Percentiles rank a stretch among this genome's conserved stretches.
phyloP scores from a whole-genome alignment of 2,329 filamentous ascomycete genomes.

The Moelleriella libera region DNA sequence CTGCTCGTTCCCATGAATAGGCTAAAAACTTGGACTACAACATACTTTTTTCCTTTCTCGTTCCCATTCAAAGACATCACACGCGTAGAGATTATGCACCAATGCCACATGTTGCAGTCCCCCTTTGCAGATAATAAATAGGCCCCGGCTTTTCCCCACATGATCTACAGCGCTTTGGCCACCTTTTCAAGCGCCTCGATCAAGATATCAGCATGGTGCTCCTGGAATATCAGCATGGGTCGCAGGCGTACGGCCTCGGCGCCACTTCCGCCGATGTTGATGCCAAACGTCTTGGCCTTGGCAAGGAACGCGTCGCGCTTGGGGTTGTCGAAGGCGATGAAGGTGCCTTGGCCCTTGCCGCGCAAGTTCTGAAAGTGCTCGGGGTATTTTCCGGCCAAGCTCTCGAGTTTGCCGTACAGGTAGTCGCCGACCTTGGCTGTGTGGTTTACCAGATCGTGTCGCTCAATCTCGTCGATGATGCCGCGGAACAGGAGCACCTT shows the following conservation, averaged over 20 bases:
- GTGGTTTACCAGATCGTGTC: slow-evolving; percentile 62
- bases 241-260: slow-evolving; percentile 61
- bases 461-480: slow-evolving; percentile 70
- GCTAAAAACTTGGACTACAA: too few relatives aligned
- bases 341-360: slow-evolving; percentile 79
- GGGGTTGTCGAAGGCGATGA: slow-evolving; percentile 83
- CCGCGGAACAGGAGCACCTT: slow-evolving; percentile 74
- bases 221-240: slow-evolving; percentile 88
- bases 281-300: slow-evolving; percentile 63
- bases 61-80: too few relatives aligned
- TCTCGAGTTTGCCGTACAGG: slow-evolving; percentile 56
- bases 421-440: slow-evolving; percentile 70
- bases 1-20: too few relatives aligned
- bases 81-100: too few relatives aligned
- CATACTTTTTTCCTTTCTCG: too few relatives aligned
- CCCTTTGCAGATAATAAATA: neutral
- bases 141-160: neutral
- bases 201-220: slow-evolving; percentile 78
- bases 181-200: slow-evolving; percentile 67
- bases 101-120: neutral
- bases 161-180: slow-evolving; percentile 27
- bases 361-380: slow-evolving; percentile 69
- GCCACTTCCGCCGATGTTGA: slow-evolving; percentile 82
- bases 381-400: slow-evolving; percentile 56
- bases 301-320: slow-evolving; percentile 64